Percentiles rank a stretch among this genome's conserved stretches.
Conservation (phyloP, 2,329 filamentous ascomycete genomes). For the Pestalotiopsis sp. region DNA sequence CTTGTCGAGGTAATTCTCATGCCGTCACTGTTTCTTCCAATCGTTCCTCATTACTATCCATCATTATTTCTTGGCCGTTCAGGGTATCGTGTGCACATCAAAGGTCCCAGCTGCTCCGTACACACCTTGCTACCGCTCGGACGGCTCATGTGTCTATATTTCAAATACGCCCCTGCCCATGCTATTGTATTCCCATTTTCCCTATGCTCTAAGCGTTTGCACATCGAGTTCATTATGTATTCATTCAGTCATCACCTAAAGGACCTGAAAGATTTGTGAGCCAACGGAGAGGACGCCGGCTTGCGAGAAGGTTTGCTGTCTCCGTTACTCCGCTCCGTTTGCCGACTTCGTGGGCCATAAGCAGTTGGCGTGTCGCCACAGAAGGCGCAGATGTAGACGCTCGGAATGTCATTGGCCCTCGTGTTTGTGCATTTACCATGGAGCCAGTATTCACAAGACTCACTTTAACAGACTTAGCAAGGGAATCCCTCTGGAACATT, state of each 20-base stretch:
- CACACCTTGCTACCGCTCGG: background rate
- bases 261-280: conserved; percentile 47
- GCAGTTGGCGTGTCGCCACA: conserved; percentile 60
- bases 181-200: background rate
- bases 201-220: background rate
- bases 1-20: background rate
- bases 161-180: conserved; percentile 8
- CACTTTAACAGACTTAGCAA: conserved; percentile 40
- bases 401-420: conserved; percentile 56
- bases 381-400: conserved; percentile 66
- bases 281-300: conserved; percentile 41
- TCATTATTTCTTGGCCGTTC: conserved; percentile 27
- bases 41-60: conserved; percentile 25
- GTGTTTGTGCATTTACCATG: conserved; percentile 67
- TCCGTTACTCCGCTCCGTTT: conserved; percentile 38
- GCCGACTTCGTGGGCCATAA: conserved; percentile 50
- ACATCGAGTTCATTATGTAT: background rate
- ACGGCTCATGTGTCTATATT: conserved; percentile 6
- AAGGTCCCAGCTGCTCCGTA: background rate
- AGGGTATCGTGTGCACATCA: conserved; percentile 33
- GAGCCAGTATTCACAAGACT: conserved; percentile 67
- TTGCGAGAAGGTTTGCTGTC: conserved; percentile 23
- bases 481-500: background rate
- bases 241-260: conserved; percentile 38
- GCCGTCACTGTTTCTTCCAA: background rate